Conservation (phyloP, 129 eudicot species). For the Arctium minus region DNA sequence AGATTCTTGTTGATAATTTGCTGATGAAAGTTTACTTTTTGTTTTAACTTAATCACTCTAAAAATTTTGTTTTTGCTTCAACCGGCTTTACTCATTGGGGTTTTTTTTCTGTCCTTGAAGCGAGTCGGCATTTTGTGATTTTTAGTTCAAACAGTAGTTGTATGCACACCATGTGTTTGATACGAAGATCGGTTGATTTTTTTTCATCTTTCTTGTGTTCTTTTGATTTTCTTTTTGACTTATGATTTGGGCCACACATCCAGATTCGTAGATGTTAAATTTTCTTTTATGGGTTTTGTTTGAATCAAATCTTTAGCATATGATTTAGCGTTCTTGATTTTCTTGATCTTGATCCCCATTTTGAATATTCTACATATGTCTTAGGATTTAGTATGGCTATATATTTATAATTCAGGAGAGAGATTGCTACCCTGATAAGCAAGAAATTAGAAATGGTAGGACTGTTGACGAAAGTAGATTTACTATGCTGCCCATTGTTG, state of each 20-base stretch:
- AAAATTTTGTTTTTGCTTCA: not conserved
- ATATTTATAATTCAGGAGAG: not conserved
- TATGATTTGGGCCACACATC: not conserved
- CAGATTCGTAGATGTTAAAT: not conserved
- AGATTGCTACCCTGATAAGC: not conserved
- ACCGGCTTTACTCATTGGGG: not conserved
- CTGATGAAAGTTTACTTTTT: not conserved
- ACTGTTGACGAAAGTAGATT: not conserved
- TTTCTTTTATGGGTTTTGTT: slow-evolving; percentile 2
- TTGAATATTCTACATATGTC: not conserved
- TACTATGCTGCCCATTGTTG: not conserved
- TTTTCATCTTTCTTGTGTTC: not conserved
- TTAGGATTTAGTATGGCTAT: not conserved
- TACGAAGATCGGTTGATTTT: not conserved
- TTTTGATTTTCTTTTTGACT: not conserved
- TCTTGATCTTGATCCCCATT: not conserved
- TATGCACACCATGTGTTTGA: slow-evolving; percentile 10
- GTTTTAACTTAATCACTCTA: not conserved
- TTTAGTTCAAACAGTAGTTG: not conserved
- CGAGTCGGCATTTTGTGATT: not conserved
- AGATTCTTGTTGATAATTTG: not conserved
- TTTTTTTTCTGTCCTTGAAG: not conserved
- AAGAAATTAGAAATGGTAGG: not conserved
- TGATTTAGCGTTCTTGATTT: not conserved
- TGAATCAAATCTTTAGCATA: slow-evolving; percentile 14